Conservation (phyloP, 148 eudicot genomes). For the Heliamphora exappendiculata region DNA sequence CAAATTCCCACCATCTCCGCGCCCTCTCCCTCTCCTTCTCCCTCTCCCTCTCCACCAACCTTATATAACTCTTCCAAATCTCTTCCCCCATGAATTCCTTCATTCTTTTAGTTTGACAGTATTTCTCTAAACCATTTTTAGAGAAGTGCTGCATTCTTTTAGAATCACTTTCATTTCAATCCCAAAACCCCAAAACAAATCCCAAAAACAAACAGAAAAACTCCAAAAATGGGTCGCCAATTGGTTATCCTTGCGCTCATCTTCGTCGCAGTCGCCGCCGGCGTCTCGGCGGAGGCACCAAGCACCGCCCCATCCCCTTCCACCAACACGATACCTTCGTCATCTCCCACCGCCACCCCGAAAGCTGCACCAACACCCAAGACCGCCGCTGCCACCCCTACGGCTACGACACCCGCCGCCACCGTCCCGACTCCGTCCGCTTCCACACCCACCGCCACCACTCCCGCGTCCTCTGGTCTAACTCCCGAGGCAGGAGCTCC, state of each 20-base stretch:
- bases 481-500: not conserved
- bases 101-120: constrained; percentile 1
- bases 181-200: not conserved
- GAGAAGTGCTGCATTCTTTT: constrained; percentile 9
- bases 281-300: constrained; percentile 10
- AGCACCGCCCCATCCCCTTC: constrained; percentile 8
- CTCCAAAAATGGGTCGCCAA: constrained; percentile 22
- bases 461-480: not conserved
- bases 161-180: too few species aligned
- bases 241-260: constrained; percentile 15
- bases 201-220: not conserved
- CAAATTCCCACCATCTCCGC: constrained; percentile 2
- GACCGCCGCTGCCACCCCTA: not conserved
- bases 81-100: not conserved
- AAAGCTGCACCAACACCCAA: not conserved
- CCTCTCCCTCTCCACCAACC: not conserved
- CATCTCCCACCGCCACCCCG: constrained; percentile 7
- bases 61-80: constrained; percentile 7
- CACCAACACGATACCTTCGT: not conserved
- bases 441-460: not conserved
- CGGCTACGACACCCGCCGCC: not conserved
- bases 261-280: constrained; percentile 8
- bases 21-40: not conserved
- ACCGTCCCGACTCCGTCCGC: constrained; percentile 2
- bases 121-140: constrained; percentile 9